phyloP scores from a whole-genome alignment of 495 filamentous ascomycete genomes.

The Aspergillus steynii region DNA sequence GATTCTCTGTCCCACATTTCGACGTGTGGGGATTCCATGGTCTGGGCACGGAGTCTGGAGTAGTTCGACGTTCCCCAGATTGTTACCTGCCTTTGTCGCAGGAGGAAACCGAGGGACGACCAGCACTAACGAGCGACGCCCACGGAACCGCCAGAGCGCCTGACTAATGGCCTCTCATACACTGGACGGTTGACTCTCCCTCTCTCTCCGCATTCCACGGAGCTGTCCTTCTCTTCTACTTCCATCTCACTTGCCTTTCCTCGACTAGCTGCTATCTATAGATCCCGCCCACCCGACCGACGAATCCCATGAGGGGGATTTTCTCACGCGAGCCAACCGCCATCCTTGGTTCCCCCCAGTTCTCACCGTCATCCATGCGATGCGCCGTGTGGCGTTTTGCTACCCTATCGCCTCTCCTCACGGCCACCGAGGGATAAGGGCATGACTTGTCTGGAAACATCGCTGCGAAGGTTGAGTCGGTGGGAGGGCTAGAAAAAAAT shows the following conservation, averaged over 20 bases:
- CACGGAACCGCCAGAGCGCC: no score
- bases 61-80: neutral
- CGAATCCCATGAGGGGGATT: slow-evolving; percentile 7
- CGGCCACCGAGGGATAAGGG: neutral
- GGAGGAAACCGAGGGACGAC: no score
- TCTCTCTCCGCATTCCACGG: no score
- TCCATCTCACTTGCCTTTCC: no score
- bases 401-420: slow-evolving; percentile 5
- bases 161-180: neutral
- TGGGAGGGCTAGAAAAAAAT: no score
- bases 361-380: neutral
- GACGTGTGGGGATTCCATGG: neutral
- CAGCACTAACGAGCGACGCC: no score
- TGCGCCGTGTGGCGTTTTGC: slow-evolving; percentile 6
- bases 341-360: neutral
- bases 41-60: neutral
- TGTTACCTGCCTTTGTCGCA: neutral
- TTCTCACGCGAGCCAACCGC: slow-evolving; percentile 7
- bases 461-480: neutral
- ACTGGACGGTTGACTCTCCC: no score
- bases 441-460: neutral
- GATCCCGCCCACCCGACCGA: neutral
- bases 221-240: no score
- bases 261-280: neutral
- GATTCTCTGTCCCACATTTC: neutral